These are phyloP conservation scores for Axilococcus clingmanii DNA, from an alignment of 139 green algal genomes.

Conservation along the genomic window DNA sequence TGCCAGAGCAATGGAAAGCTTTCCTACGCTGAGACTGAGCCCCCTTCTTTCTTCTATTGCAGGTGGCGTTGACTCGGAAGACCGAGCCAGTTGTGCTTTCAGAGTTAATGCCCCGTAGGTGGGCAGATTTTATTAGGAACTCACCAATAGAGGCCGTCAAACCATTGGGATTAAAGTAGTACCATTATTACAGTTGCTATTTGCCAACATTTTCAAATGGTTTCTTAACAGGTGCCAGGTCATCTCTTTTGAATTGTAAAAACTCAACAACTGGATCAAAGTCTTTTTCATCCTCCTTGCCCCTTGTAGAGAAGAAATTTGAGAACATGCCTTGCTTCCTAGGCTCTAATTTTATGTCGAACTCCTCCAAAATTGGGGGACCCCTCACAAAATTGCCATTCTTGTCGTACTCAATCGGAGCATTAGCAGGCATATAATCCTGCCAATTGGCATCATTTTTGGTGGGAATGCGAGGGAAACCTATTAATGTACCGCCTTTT, in stretches of 20 bases:
- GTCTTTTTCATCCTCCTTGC: no score
- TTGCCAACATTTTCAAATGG: no score
- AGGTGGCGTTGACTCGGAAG: constrained; percentile 41
- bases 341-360: constrained; percentile 15
- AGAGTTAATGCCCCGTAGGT: constrained; percentile 73
- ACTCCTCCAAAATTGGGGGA: constrained; percentile 32
- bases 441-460: background rate
- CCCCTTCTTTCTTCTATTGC: constrained; percentile 14
- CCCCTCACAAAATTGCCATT: constrained; percentile 5
- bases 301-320: no score
- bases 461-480: constrained; percentile 4
- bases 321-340: background rate
- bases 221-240: no score
- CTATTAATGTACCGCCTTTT: constrained; percentile 12
- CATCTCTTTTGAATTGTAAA: background rate
- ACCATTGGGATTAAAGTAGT: constrained; percentile 19
- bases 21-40: constrained; percentile 59
- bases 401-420: background rate
- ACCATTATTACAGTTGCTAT: background rate
- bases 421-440: constrained; percentile 25
- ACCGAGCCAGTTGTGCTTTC: constrained; percentile 61
- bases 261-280: constrained; percentile 3
- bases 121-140: constrained; percentile 79
- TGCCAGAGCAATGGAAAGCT: constrained; percentile 71
- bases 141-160: constrained; percentile 52